phyloP scores from a whole-genome alignment of 2,329 filamentous ascomycete genomes.

The Pseudocercospora musae region DNA sequence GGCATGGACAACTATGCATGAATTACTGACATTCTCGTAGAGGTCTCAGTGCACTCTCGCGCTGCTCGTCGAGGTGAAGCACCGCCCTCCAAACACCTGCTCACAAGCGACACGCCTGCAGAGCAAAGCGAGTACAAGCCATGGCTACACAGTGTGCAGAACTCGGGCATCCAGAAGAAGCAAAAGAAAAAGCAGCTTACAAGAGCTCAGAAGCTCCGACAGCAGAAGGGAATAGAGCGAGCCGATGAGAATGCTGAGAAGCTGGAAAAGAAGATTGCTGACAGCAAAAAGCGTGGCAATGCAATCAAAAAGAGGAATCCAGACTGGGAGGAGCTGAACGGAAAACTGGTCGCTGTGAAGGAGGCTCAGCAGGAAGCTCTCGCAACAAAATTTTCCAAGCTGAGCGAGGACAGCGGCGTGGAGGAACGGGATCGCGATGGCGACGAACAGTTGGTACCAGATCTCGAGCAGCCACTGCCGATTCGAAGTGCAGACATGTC shows the following conservation, averaged over 20 bases:
- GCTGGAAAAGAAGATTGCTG: constrained; percentile 54
- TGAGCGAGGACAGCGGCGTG: constrained; percentile 1
- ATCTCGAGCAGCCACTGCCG: constrained; percentile 6
- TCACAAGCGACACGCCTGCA: constrained; percentile 44
- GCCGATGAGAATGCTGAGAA: constrained; percentile 55
- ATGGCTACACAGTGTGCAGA: constrained; percentile 67
- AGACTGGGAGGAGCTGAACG: constrained; percentile 37
- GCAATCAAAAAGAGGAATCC: constrained; percentile 36
- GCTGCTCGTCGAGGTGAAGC: constrained; percentile 70
- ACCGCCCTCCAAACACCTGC: constrained; percentile 50
- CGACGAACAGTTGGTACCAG: constrained; percentile 18
- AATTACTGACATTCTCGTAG: constrained; percentile 38
- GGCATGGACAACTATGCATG: background rate
- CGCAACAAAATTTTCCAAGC: constrained; percentile 11
- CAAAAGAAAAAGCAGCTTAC: constrained; percentile 54
- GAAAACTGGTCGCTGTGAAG: constrained; percentile 21
- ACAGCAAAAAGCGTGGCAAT: constrained; percentile 50
- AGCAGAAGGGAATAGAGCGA: constrained; percentile 54
- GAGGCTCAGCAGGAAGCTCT: constrained; percentile 8
- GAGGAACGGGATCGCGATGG: constrained; percentile 3
- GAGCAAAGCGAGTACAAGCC: constrained; percentile 53
- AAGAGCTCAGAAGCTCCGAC: constrained; percentile 53
- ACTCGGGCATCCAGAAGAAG: constrained; percentile 68
- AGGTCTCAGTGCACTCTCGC: constrained; percentile 66
- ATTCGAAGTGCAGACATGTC: constrained; percentile 9